A percentile compares a stretch with the other conserved stretches of the same genome.
Evolutionary conservation across 768 basidiomycete genomes (phyloP).

Genomic region (Cystofilobasidium bisporidii): DNA sequence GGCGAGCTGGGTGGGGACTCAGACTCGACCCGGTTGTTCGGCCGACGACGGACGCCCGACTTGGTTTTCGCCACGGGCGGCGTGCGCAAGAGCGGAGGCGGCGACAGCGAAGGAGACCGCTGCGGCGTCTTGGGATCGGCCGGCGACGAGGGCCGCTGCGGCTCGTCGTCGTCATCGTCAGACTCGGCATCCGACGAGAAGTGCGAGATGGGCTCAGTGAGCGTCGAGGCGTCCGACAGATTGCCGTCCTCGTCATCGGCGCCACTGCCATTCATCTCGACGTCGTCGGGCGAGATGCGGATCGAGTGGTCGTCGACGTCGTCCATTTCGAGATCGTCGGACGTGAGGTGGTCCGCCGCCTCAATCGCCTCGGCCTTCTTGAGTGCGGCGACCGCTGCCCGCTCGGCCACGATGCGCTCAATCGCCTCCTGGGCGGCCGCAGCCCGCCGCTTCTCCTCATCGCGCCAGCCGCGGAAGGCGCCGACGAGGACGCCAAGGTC

Average conservation of each 20-base stretch:
- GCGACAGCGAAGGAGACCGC: not conserved
- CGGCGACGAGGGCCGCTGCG: not conserved
- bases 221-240: constrained; percentile 26
- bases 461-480: constrained; percentile 38
- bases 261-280: constrained; percentile 9
- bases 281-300: not conserved
- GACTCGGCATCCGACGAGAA: constrained; percentile 24
- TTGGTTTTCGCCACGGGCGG: not conserved
- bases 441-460: constrained; percentile 31
- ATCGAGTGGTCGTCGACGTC: constrained; percentile 18
- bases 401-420: not conserved
- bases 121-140: not conserved
- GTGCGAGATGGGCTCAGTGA: constrained; percentile 28
- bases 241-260: constrained; percentile 19
- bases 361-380: constrained; percentile 9
- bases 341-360: constrained; percentile 15
- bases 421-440: not conserved
- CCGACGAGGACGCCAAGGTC: constrained; percentile 37
- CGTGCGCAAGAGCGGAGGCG: constrained; percentile 2
- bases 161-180: not conserved
- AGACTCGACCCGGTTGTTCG: constrained; percentile 25
- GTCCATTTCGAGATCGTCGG: constrained; percentile 20
- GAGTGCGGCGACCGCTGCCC: not conserved
- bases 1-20: constrained; percentile 20
- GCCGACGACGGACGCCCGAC: constrained; percentile 9